These are phyloP conservation scores for Calonectria henricotiae DNA, from an alignment of 2,329 filamentous ascomycete species.

Conservation along the genomic window DNA sequence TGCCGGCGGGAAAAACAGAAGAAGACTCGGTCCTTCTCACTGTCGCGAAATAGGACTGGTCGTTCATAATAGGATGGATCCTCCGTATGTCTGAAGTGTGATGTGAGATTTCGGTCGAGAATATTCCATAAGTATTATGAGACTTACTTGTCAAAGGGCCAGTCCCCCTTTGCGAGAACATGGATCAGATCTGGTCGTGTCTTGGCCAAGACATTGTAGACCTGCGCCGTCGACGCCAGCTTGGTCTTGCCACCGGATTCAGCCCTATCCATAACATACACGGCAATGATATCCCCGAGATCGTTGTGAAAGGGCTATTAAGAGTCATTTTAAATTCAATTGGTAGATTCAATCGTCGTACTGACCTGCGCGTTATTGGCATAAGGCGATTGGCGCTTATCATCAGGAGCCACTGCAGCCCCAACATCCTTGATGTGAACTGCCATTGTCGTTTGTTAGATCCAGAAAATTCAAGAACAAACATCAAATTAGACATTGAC, in stretches of 20 bases:
- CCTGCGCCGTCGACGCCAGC: conserved; percentile 1
- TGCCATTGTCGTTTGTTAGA: neutral
- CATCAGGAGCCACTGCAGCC: neutral
- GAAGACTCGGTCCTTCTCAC: conserved; percentile 6
- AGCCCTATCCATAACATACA: conserved; percentile 66
- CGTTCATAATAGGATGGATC: conserved; percentile 3
- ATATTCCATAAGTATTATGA: neutral
- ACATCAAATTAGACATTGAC: neutral
- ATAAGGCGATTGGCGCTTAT: neutral
- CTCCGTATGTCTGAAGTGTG: neutral
- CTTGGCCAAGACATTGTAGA: conserved; percentile 6
- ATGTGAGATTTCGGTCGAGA: neutral
- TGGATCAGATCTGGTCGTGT: conserved; percentile 7
- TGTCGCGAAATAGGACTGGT: neutral
- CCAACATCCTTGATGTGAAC: conserved; percentile 17
- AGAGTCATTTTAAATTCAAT: neutral
- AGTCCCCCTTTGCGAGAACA: conserved; percentile 52
- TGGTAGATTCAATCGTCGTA: neutral
- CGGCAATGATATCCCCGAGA: conserved; percentile 68
- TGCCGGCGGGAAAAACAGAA: conserved; percentile 59
- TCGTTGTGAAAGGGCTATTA: conserved; percentile 4
- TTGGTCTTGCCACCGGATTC: conserved; percentile 1
- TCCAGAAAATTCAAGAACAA: neutral
- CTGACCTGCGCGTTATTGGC: conserved; percentile 18
- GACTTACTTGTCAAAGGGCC: conserved; percentile 18